These are phyloP conservation scores for Pyricularia grisea DNA, from an alignment of 2,329 filamentous ascomycete genomes.

Conservation along the genomic window DNA sequence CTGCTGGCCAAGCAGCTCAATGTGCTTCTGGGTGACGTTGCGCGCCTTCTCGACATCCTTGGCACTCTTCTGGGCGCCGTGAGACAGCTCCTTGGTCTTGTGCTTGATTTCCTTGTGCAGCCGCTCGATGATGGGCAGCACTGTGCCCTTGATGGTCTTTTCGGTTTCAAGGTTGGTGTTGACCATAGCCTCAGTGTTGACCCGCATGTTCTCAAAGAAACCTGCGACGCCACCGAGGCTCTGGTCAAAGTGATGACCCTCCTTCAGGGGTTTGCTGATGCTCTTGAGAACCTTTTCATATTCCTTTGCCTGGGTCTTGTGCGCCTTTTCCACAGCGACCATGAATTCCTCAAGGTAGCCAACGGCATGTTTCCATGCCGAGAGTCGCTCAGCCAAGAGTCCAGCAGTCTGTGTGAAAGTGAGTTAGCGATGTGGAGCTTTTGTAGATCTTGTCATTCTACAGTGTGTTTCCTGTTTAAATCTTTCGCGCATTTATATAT, in stretches of 20 bases:
- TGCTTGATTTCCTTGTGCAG: constrained; percentile 95
- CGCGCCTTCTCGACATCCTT: constrained; percentile 91
- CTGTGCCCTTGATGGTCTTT: constrained; percentile 76
- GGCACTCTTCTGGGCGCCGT: constrained; percentile 71
- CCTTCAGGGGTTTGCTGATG: constrained; percentile 74
- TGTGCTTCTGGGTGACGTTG: constrained; percentile 82
- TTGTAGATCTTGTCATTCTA: background rate
- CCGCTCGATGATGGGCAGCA: constrained; percentile 81
- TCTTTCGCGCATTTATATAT: background rate
- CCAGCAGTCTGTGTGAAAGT: constrained; percentile 52
- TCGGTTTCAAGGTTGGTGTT: constrained; percentile 88
- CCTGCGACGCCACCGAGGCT: constrained; percentile 77
- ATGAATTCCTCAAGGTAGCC: constrained; percentile 89
- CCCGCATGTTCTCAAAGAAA: constrained; percentile 88
- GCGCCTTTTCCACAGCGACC: constrained; percentile 72
- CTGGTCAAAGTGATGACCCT: constrained; percentile 90
- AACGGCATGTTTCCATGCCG: constrained; percentile 93
- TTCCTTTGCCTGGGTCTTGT: constrained; percentile 80
- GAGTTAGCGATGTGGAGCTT: background rate
- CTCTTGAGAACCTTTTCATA: constrained; percentile 94
- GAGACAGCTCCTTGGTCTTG: constrained; percentile 81
- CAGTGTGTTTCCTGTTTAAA: background rate
- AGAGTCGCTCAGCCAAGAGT: constrained; percentile 76
- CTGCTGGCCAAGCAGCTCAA: constrained; percentile 84
- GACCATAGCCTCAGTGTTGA: constrained; percentile 84